Percentiles rank a stretch among this genome's conserved stretches.
Evolutionary conservation across 768 basidiomycete genomes (phyloP).

Genomic region (Mycena vulgaris): DNA sequence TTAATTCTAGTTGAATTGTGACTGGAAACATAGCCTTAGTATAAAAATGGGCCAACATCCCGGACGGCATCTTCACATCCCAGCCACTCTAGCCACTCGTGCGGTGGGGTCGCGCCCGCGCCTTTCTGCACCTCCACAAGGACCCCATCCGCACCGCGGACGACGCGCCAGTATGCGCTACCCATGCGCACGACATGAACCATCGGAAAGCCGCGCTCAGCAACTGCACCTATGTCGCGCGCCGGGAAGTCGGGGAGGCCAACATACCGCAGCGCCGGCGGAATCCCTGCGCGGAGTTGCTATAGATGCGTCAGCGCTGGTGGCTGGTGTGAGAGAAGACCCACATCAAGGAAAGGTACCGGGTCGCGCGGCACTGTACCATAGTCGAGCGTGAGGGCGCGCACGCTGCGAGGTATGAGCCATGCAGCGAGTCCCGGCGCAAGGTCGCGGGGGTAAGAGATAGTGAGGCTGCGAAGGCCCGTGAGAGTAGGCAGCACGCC

Average conservation of each 20-base stretch:
- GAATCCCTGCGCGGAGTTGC: slow-evolving; percentile 75
- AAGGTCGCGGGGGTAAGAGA: slow-evolving; percentile 76
- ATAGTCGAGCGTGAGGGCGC: slow-evolving; percentile 63
- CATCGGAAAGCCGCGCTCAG: slow-evolving; percentile 75
- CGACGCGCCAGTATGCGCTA: slow-evolving; percentile 69
- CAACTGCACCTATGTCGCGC: slow-evolving; percentile 57
- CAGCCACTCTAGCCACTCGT: slow-evolving; percentile 76
- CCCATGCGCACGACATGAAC: slow-evolving; percentile 71
- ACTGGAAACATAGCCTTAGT: too few species aligned
- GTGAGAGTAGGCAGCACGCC: slow-evolving; percentile 75
- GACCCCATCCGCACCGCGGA: slow-evolving; percentile 45
- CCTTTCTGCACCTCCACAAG: slow-evolving; percentile 66
- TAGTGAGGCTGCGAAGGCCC: slow-evolving; percentile 67
- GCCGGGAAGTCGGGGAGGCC: slow-evolving; percentile 67
- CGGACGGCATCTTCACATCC: slow-evolving; percentile 71
- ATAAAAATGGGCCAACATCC: neutral
- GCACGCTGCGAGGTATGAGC: slow-evolving; percentile 72
- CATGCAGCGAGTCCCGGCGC: slow-evolving; percentile 76
- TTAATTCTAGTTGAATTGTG: too few species aligned
- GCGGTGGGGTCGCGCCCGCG: slow-evolving; percentile 58
- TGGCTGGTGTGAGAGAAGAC: slow-evolving; percentile 25
- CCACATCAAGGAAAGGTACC: slow-evolving; percentile 58
- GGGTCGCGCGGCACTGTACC: slow-evolving; percentile 57
- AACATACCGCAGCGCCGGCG: slow-evolving; percentile 67
- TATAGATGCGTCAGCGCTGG: slow-evolving; percentile 40